These are phyloP conservation scores for Dryas integrifolia DNA, from an alignment of 331 rosid species.

Conservation along the genomic window DNA sequence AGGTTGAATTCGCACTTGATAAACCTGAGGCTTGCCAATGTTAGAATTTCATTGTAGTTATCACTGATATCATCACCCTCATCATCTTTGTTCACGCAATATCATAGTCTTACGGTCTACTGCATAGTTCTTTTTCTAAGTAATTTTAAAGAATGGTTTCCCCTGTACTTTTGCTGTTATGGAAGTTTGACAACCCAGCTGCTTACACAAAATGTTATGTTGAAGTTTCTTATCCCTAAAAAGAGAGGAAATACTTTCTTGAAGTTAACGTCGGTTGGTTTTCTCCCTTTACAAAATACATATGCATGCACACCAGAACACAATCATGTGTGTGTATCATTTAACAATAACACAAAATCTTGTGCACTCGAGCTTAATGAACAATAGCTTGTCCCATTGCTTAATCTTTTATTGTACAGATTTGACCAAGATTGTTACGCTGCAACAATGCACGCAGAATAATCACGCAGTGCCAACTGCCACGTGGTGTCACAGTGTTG, in stretches of 20 bases:
- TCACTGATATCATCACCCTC: background rate
- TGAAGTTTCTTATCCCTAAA: background rate
- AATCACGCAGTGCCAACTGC: background rate
- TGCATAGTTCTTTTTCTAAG: background rate
- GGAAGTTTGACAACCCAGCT: background rate
- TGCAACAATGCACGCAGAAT: background rate
- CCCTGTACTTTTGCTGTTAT: background rate
- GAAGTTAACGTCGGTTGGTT: background rate
- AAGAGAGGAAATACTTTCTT: background rate
- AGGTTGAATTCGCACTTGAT: background rate
- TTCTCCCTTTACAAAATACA: background rate
- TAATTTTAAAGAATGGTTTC: background rate
- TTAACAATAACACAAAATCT: background rate
- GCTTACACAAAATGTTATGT: background rate
- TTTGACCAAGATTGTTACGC: background rate
- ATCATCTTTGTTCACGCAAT: background rate
- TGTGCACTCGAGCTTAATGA: background rate
- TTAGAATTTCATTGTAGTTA: slow-evolving; percentile 4
- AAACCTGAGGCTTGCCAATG: background rate
- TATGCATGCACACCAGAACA: background rate
- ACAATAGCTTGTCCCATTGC: background rate
- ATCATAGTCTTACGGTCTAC: background rate
- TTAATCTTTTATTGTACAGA: background rate
- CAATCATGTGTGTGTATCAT: background rate
- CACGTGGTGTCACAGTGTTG: background rate